A percentile compares a stretch with the other conserved stretches of the same genome.
phyloP scores from a whole-genome alignment of 257 asterid genomes.

The Hygrophila difformis region DNA sequence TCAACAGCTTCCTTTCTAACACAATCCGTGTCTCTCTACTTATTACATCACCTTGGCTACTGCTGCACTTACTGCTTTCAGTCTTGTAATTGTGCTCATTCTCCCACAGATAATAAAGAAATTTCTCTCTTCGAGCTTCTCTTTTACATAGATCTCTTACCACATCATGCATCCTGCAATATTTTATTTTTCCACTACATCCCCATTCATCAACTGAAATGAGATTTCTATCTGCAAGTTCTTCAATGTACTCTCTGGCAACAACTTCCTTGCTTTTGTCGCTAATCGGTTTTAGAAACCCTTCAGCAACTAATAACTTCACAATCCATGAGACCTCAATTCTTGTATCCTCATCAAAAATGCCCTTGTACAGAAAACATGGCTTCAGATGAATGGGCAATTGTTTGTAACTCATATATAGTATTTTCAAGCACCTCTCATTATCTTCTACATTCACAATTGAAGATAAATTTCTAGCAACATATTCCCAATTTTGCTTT shows the following conservation, averaged over 20 bases:
- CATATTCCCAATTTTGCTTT: too few relatives aligned
- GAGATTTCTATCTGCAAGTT: not conserved
- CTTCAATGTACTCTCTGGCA: too few relatives aligned
- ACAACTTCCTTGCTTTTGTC: too few relatives aligned
- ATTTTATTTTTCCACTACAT: not conserved
- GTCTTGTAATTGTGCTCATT: too few relatives aligned
- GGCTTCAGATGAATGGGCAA: slow-evolving; percentile 3
- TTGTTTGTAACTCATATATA: not conserved
- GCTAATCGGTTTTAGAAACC: not conserved
- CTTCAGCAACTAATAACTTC: not conserved
- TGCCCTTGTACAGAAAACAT: too few relatives aligned
- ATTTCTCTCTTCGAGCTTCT: too few relatives aligned
- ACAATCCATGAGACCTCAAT: not conserved
- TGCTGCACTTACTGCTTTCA: too few relatives aligned
- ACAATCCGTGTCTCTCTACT: too few relatives aligned
- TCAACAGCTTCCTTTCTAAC: too few relatives aligned
- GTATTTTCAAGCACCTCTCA: not conserved
- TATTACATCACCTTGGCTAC: too few relatives aligned
- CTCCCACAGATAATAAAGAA: too few relatives aligned
- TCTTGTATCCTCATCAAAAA: not conserved
- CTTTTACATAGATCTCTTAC: too few relatives aligned
- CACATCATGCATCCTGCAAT: not conserved
- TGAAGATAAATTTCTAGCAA: not conserved
- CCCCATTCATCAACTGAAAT: not conserved
- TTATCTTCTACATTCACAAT: not conserved